Evolutionary conservation across 768 basidiomycete species (phyloP), one percentile per base, ranked within the genome.

Genomic region (Pleurotus sapidus): DNA sequence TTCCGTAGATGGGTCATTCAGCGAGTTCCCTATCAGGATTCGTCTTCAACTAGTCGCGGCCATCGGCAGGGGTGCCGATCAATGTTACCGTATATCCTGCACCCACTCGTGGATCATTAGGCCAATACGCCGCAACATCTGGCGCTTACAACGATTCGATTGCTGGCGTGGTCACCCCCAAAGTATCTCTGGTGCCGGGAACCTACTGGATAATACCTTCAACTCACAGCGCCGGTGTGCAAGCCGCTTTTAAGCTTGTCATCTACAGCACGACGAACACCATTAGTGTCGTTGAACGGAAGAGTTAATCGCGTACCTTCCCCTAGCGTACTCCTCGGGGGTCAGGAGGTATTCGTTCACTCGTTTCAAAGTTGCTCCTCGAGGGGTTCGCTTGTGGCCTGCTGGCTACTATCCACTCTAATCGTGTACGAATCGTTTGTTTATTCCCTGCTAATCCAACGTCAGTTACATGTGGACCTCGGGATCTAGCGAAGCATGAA

Each of bases 391-490:
- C 89, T 55, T 77, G 74, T 4, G 91, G 89, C 51, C 80, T 74
- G 61, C 84, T 87, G 17, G 87, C 77, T 57, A 95, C 88, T 48
- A 98, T 84, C 91, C 91, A 93, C 66, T 98, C 88, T 37, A 98
- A 75, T 15, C 93, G 80, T 11, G 76, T 86, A 9, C 84, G 82
- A 60, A 98, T 83, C 11, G 78, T 71, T 17, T 76, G 70, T 68
- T 97, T 97, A 61, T 75, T 78, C 18, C 59, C 70, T 67, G 18
- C 14, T 51, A 58, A 51, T 9, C 20, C 1, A 17, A 38, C 30
- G 12, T 12, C 11, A 17, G 8, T 42, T 34, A 45, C 24, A 43
- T 20, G 55, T 39, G 46, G 58, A 46, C 7, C 5, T 9, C 6
- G 43, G 11, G 49, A 27, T 57, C 24, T 11, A 6, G 11, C 45